These are phyloP conservation scores for Nemania bipapillata DNA, from an alignment of 2,329 filamentous ascomycete genomes.

Conservation along the genomic window DNA sequence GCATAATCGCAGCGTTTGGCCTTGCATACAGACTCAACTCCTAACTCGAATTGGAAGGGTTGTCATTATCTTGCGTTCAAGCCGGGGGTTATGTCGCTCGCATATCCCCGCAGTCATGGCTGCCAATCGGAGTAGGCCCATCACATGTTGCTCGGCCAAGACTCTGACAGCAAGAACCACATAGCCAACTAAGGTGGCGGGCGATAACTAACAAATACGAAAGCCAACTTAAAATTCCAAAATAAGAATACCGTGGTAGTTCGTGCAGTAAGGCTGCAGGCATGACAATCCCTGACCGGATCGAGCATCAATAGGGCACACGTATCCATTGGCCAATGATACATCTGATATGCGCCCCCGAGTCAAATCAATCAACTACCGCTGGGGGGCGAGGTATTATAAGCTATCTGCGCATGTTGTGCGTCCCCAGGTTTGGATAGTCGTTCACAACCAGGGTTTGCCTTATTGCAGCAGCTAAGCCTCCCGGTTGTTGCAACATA, in stretches of 20 bases:
- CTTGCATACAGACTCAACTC: not conserved
- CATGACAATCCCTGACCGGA: slow-evolving; percentile 5
- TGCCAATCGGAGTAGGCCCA: slow-evolving; percentile 25
- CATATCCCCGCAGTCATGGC: not conserved
- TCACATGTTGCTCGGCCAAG: not conserved
- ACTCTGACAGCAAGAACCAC: slow-evolving; percentile 2
- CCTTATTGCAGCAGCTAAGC: slow-evolving; percentile 16
- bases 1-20: not conserved
- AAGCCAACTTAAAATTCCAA: not conserved
- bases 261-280: slow-evolving; percentile 31
- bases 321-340: slow-evolving; percentile 9
- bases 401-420: slow-evolving; percentile 9
- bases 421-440: slow-evolving; percentile 4
- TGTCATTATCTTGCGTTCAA: not conserved
- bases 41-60: not conserved
- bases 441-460: not conserved
- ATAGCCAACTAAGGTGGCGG: not conserved
- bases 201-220: not conserved
- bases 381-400: not conserved
- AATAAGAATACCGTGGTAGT: slow-evolving; percentile 15
- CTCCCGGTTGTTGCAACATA: not conserved
- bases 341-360: not conserved
- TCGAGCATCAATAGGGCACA: not conserved
- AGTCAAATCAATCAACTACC: slow-evolving; percentile 23
- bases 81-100: not conserved